A percentile compares a stretch with the other conserved stretches of the same genome.
Evolutionary conservation across 805 yeast genomes (phyloP).

Genomic region (Wickerhamomyces xylosicus): DNA sequence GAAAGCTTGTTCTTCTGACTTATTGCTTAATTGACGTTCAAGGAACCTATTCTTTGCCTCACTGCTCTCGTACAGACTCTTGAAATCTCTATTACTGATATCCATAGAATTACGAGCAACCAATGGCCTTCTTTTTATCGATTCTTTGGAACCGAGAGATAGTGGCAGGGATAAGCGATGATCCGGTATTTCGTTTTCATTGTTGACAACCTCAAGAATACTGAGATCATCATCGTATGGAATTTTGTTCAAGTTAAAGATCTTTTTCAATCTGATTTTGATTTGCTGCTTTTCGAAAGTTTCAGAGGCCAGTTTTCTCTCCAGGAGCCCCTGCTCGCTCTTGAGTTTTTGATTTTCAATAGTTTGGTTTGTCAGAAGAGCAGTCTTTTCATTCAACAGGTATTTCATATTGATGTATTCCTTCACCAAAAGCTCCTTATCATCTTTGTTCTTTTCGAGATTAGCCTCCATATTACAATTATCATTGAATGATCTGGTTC

Average conservation of each 20-base stretch:
- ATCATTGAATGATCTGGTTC: constrained; percentile 14
- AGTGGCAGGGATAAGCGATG: no score
- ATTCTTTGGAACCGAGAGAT: constrained; percentile 23
- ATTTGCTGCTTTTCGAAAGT: constrained; percentile 45
- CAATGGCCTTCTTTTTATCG: constrained; percentile 27
- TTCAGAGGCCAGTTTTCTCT: constrained; percentile 56
- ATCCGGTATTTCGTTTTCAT: constrained; percentile 16
- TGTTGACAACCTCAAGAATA: constrained; percentile 2
- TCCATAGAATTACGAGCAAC: constrained; percentile 9
- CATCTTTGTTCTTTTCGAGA: constrained; percentile 15
- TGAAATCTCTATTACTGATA: constrained; percentile 17
- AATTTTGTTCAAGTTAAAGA: constrained; percentile 14
- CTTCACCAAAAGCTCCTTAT: constrained; percentile 17
- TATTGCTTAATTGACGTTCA: constrained; percentile 24
- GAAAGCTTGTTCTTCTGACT: constrained; percentile 3
- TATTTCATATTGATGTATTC: constrained; percentile 40
- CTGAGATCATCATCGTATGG: constrained; percentile 17
- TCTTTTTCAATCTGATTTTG: constrained; percentile 30
- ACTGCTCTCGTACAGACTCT: constrained; percentile 31
- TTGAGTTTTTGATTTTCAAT: constrained; percentile 32
- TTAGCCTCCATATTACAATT: constrained; percentile 13
- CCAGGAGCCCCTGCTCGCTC: constrained; percentile 50
- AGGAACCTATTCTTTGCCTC: constrained; percentile 32
- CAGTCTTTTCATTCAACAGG: constrained; percentile 42
- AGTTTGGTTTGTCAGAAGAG: constrained; percentile 35